Base-by-base conservation (phyloP, 78 protist genomes). In the Tieghemostelium lacteum region DNA sequence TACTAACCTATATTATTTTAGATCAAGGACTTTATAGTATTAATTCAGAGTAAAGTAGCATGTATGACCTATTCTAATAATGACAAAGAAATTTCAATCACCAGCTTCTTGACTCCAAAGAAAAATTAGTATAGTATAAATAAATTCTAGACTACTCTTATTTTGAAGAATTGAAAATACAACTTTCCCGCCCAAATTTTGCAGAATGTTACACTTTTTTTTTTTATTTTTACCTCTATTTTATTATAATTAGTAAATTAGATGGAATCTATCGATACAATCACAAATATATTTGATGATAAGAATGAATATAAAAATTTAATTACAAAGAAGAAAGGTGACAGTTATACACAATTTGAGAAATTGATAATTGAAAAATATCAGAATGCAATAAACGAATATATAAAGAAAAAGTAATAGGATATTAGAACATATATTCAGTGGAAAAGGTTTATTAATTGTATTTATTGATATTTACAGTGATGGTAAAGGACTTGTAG, bases 21-120 rank as follows among this genome's bases (percentile, higher is more conserved):
- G 87, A 77, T 77, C 20, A 77, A 77, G 37, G 88, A 77, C 52
- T 49, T 50, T 26, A 34, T 77, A 8, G 63, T 77, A 50, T 50
- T 52, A 34, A 77, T 65, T 52, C 76, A 77, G 37, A 77, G 88
- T 39, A 77, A 77, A 77, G 34, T 77, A 29, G 73, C 88, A 4
- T 14, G 63, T 57, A 57, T 57, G 52, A 45, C 52, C n/a, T n/a
- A n/a, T n/a, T n/a, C n/a, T n/a, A n/a, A n/a, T n/a, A n/a, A n/a
- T n/a, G n/a, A n/a, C n/a, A n/a, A n/a, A n/a, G n/a, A n/a, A n/a
- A n/a, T n/a, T n/a, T n/a, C n/a, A n/a, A n/a, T n/a, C n/a, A n/a
- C n/a, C n/a, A n/a, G n/a, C n/a, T n/a, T n/a, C n/a, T n/a, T n/a
- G n/a, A n/a, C n/a, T n/a, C n/a, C n/a, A n/a, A n/a, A n/a, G n/a